Base-by-base conservation (phyloP, 108 stramenopile species). In the Fragilaria crotonensis region DNA sequence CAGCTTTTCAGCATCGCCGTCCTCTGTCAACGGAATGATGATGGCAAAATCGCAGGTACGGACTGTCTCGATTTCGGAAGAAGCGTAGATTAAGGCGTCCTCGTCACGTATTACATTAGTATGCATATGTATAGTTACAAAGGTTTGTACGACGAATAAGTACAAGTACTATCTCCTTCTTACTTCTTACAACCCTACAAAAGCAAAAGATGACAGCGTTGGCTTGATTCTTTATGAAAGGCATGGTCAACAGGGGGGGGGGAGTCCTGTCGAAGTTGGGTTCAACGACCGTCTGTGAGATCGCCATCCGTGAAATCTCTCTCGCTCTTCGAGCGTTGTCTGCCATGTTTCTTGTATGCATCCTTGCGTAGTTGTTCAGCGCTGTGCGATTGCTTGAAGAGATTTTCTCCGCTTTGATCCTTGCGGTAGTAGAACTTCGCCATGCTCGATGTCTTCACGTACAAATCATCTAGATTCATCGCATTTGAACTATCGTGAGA, bases 361-460 rank as follows among this genome's bases (percentile, higher is more conserved):
- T n/a, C n/a, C 14, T 41, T 41, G 7, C 14, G 36, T 41, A 41
- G 14, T 11, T 41, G 36, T 11, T 41, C 36, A 41, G 7, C 11
- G 14, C 36, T 41, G 7, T 41, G 7, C 14, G 36, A 41, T 14
- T 41, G 36, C 36, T 23, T 9, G 14, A 44, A 44, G 18, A 73
- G 26, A 28, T 73, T 48, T 17, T 62, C 72, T 5, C 69, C 63
- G 30, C 72, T 73, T n/a, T 53, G 52, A 21, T 58, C 55, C 31
- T 81, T 81, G 14, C 87, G 78, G 55, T 94, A 94, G 53, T 94
- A 94, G 63, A 94, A 94, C 59, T 79, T 71, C 7, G 93, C 88
- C 93, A 94, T 94, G 50, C 60, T 71, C n/a, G 89, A 79, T 4
- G 89, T 87, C 69, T 94, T 94, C 67, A 89, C 51, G 47, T 90